Evolutionary conservation across 345 rosid species (phyloP), one percentile per base, ranked within the genome.

Genomic region (Pistacia integerrima): DNA sequence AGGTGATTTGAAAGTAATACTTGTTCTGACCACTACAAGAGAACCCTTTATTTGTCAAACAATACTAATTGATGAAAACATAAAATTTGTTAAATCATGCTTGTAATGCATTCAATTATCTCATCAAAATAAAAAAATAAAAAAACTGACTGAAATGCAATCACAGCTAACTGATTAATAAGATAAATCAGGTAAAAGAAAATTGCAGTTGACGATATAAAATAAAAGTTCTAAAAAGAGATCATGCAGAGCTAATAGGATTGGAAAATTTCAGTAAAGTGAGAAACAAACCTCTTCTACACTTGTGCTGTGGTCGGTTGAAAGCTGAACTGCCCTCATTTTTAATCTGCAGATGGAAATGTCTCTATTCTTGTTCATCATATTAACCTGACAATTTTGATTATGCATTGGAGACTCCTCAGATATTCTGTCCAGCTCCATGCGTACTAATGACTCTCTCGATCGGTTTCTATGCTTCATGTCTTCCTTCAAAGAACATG

Each of bases 371-470:
- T 91, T 94, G 86, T 93, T 93, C 70, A 89, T 79, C 80, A 90
- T 84, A 70, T 84, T 88, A 70, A 90, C 87, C 78, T 86, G 97
- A 85, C 85, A 85, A 55, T 86, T 88, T 65, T 79, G 97, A 68
- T 84, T 88, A 80, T 90, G 98, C 88, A 93, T 87, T 6, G 98
- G 98, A 69, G 98, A 94, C 85, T 94, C 98, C 78, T 94, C 98
- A 18, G 98, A 94, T 76, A 94, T 94, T 84, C 97, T 91, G 80
- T 93, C 97, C 76, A 94, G 90, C 87, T 93, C 98, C 95, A 94
- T 89, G 14, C 95, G 92, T 71, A 87, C 97, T 81, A 93, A 78
- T 8, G 92, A 91, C 77, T 94, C 97, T 84, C 97, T 81, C 4
- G 97, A 94, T 84, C 95, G 89, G 57, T 82, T 94, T 82, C 89